Evolutionary conservation across 169 alveolate species (phyloP), one percentile per base, ranked within the genome.

Genomic region (Eimeria sp.): DNA sequence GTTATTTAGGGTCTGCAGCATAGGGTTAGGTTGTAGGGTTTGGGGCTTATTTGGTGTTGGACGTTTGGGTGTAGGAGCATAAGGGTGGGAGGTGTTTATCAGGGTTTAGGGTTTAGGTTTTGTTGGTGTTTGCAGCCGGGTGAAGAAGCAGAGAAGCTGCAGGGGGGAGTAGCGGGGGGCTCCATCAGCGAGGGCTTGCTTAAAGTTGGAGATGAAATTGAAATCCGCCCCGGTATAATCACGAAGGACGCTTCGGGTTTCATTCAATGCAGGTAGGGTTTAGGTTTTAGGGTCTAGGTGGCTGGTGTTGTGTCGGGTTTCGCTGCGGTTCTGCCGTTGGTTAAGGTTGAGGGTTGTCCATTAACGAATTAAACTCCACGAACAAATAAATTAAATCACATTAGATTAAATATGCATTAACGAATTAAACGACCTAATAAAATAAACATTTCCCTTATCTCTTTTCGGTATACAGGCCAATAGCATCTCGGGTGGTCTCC

Each of bases 131-230:
- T 78, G 3, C 89, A 95, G 97, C 99, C 99, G 16, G 99, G 99
- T 18, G 99, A 99, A 94, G 99, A 99, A 95, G 98, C 98, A 22
- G 99, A 99, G 95, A 98, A 98, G 58, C 98, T 99, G 95, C 98
- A 99, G 97, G 99, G 99, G n/a, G 99, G 99, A 20, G 99, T 99
- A 25, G 99, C 99, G 16, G 99, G 99, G 45, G 99, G 99, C 1
- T 98, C 99, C 73, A 99, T 99, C 82, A 97, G 99, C 61, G 98
- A 98, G 97, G 99, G 99, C 43, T 99, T 99, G 43, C 96, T 99
- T 83, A 99, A 97, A 96, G 98, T 99, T 83, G 99, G 99, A 40
- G 99, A 99, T 95, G 99, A 99, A 96, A 98, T 99, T 27, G 99
- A 99, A 98, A 98, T 99, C 45, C 97, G 99, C n/a, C 99, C 99